Base-by-base conservation (phyloP, 106 monocot genomes). In the Chionographis japonica region DNA sequence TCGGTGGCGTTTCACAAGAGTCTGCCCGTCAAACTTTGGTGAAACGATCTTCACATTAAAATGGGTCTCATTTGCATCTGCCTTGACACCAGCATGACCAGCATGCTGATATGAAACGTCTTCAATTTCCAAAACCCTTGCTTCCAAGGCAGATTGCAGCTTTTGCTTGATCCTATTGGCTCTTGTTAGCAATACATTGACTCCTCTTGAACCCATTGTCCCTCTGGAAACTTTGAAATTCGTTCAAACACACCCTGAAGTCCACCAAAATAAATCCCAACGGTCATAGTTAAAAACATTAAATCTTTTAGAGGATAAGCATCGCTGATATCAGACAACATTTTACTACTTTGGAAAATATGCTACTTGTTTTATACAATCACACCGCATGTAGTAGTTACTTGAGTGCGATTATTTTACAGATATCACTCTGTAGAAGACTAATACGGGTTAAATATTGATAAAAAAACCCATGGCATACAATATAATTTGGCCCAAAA, bases 71-170 rank as follows among this genome's bases (percentile, higher is more conserved):
- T 62, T 72, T 12, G 82, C 73, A 50, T 81, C 65, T 27, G 64
- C 83, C 52, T 79, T 78, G 6, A 97, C 78, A 73, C 65, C 97
- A 17, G 92, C 86, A 83, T 97, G 92, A 50, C 92, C 92, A 38
- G 92, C 92, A 63, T 97, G 97, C 66, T 92, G 79, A 65, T 87
- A 77, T 9, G 97, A 92, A 40, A 97, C 92, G 67, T 97, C 97
- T 75, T 92, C 89, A 7, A 92, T 68, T 77, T 97, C 97, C 49
- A 97, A 57, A 13, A 77, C 61, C 18, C 69, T 83, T 14, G 92
- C 85, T 77, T 89, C 86, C 74, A 97, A 64, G 42, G 86, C 60
- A 69, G 87, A 77, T 52, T 87, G 86, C 68, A 94, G 73, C 60
- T 77, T 90, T 18, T 94, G 94, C 78, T 77, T 87, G 65, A 94